Conservation (phyloP, 192 early-diverging fungal species). For the Pilobolus umbonatus region DNA sequence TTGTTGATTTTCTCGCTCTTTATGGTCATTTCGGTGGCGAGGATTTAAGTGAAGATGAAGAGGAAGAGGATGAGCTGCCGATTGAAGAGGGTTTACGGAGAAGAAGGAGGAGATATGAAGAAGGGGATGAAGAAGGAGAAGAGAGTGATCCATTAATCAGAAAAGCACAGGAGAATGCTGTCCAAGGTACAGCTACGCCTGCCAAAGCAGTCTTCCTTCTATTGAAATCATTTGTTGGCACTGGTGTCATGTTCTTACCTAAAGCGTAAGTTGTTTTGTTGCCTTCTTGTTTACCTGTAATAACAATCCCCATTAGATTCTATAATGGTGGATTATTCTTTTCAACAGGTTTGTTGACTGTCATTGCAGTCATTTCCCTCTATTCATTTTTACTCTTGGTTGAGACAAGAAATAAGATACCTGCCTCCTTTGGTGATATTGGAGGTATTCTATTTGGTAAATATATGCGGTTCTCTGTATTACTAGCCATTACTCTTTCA, state of each 20-base stretch:
- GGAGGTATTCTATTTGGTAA: conserved; percentile 56
- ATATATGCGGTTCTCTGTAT: conserved; percentile 60
- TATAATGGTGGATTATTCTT: conserved; percentile 73
- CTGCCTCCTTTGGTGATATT: conserved; percentile 71
- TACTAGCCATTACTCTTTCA: conserved; percentile 66
- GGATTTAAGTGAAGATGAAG: conserved; percentile 74
- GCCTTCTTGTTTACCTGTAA: conserved; percentile 3
- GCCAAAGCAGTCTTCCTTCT: conserved; percentile 73
- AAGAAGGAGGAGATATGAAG: conserved; percentile 37
- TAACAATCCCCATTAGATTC: conserved; percentile 44
- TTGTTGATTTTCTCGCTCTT: conserved; percentile 90
- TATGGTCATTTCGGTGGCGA: conserved; percentile 94
- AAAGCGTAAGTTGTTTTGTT: conserved; percentile 41
- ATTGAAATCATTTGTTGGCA: conserved; percentile 79
- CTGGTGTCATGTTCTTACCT: conserved; percentile 62
- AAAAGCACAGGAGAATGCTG: conserved; percentile 25
- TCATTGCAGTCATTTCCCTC: conserved; percentile 62
- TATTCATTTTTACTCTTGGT: conserved; percentile 69
- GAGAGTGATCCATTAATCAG: conserved; percentile 40
- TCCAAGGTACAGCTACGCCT: conserved; percentile 60
- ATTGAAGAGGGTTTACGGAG: conserved; percentile 69
- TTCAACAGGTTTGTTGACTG: conserved; percentile 58
- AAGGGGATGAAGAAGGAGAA: conserved; percentile 17
- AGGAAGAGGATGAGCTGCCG: conserved; percentile 64
- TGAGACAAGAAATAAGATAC: conserved; percentile 58